Evolutionary conservation across 1,284 basidiomycete genomes (phyloP).

Genomic region (Pisolithus thermaeus): DNA sequence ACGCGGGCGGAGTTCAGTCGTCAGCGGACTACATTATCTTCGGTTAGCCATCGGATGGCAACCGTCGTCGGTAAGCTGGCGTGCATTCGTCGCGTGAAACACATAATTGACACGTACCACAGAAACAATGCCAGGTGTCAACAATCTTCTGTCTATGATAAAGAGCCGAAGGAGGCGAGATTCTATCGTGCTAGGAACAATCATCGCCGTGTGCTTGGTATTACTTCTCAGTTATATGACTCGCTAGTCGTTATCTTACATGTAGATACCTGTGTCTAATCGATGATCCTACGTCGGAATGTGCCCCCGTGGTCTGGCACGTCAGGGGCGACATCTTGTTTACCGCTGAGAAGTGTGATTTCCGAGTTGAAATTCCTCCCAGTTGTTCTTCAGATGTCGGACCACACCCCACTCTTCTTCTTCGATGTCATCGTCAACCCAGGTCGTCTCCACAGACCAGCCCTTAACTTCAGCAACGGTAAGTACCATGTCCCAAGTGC

Average conservation of each 20-base stretch:
- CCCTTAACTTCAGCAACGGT: conserved; percentile 57
- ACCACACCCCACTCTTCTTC: conserved; percentile 56
- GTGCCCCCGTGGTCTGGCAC: neutral
- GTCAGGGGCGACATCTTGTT: neutral
- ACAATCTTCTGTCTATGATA: conserved; percentile 89
- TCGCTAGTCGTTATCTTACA: conserved; percentile 27
- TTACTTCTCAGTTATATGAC: conserved; percentile 76
- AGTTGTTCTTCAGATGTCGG: conserved; percentile 58
- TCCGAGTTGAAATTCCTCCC: conserved; percentile 50
- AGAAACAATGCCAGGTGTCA: conserved; percentile 92
- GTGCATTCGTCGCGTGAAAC: neutral
- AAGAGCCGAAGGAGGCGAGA: conserved; percentile 86
- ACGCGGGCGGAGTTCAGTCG: conserved; percentile 92
- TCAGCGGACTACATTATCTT: conserved; percentile 71
- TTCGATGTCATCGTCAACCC: conserved; percentile 36
- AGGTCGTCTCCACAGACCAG: conserved; percentile 60
- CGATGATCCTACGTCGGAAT: neutral
- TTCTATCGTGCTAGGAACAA: conserved; percentile 81
- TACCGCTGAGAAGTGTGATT: conserved; percentile 28
- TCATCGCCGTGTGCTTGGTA: conserved; percentile 83
- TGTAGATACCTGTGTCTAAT: conserved; percentile 2
- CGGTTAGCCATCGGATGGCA: conserved; percentile 80
- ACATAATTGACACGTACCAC: conserved; percentile 5
- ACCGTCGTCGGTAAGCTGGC: conserved; percentile 68
- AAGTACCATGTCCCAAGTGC: conserved; percentile 67